Percentiles rank a stretch among this genome's conserved stretches.
These are phyloP conservation scores for Avena insularis DNA, from an alignment of 176 grass and related monocot species.

Conservation along the genomic window DNA sequence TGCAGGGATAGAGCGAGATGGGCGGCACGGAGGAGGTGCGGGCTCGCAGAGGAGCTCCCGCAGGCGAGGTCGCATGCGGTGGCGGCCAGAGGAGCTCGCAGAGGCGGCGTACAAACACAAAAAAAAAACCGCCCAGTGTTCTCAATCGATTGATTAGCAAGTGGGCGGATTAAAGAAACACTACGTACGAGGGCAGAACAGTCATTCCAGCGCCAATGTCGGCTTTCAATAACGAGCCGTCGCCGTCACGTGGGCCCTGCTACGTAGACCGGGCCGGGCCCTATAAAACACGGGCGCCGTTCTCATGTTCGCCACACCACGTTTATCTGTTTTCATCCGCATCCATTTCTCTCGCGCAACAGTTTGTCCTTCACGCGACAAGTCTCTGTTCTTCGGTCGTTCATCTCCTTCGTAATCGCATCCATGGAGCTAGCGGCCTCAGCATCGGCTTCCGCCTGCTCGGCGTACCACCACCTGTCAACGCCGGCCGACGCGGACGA, in stretches of 20 bases:
- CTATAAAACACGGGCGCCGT: conserved; percentile 38
- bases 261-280: background rate
- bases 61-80: too few species aligned
- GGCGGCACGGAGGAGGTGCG: too few species aligned
- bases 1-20: too few species aligned
- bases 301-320: background rate
- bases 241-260: background rate
- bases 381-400: background rate
- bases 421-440: conserved; percentile 45
- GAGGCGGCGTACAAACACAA: too few species aligned
- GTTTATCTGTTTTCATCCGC: background rate
- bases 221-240: conserved; percentile 33
- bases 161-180: too few species aligned
- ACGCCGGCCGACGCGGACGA: background rate
- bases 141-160: too few species aligned
- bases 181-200: too few species aligned
- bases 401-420: background rate
- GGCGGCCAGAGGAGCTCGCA: too few species aligned
- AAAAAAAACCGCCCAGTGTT: too few species aligned
- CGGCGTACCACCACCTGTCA: conserved; percentile 47
- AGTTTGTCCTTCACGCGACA: too few species aligned
- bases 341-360: background rate
- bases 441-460: conserved; percentile 46
- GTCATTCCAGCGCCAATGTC: background rate
- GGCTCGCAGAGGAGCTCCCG: too few species aligned